phyloP scores from a whole-genome alignment of 805 yeast genomes.

The Metschnikowia hibisci region DNA sequence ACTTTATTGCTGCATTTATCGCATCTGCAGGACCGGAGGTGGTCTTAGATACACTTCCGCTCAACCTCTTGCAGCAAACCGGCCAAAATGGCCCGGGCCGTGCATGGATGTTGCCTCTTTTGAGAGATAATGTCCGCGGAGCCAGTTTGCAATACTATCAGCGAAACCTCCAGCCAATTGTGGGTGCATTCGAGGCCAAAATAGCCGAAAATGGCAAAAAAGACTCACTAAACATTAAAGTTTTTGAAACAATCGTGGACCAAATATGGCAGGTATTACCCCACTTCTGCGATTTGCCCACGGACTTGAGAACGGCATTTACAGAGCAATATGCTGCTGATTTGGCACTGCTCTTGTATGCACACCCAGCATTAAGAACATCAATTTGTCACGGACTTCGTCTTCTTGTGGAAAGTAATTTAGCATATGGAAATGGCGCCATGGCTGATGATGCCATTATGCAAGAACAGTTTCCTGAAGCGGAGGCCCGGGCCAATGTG shows the following conservation, averaged over 20 bases:
- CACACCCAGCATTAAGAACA: conserved; percentile 70
- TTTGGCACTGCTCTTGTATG: conserved; percentile 70
- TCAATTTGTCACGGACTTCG: conserved; percentile 80
- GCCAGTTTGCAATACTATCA: conserved; percentile 66
- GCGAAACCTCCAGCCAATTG: conserved; percentile 62
- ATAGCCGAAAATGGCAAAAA: conserved; percentile 35
- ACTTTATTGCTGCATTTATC: conserved; percentile 74
- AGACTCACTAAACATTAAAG: conserved; percentile 66
- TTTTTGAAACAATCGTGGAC: conserved; percentile 79
- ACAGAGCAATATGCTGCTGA: conserved; percentile 73
- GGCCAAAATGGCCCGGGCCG: conserved; percentile 63
- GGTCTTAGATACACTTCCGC: conserved; percentile 70
- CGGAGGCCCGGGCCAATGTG: conserved; percentile 52
- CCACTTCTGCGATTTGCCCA: conserved; percentile 81
- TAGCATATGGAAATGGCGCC: conserved; percentile 59
- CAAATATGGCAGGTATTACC: conserved; percentile 93
- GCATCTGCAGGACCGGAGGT: conserved; percentile 81
- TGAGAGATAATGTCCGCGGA: conserved; percentile 78
- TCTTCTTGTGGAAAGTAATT: conserved; percentile 71
- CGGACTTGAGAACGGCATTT: conserved; percentile 62
- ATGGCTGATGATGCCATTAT: conserved; percentile 52
- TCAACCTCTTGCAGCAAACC: conserved; percentile 53
- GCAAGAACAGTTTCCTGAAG: conserved; percentile 57
- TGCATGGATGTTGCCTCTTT: conserved; percentile 90
- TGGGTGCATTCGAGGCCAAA: conserved; percentile 49